phyloP scores from a whole-genome alignment of 129 eudicot species.

The Dittrichia graveolens region DNA sequence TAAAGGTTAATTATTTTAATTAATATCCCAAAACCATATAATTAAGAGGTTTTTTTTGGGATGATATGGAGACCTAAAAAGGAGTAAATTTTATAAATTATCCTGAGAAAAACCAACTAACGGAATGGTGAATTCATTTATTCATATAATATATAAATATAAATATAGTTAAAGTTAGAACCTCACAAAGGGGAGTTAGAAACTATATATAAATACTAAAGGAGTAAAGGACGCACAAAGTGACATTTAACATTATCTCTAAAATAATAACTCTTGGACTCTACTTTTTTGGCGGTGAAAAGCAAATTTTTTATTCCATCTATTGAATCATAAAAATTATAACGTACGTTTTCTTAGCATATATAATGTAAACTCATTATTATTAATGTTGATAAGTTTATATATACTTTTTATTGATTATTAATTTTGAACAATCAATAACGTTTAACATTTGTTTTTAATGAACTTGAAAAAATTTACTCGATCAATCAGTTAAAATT shows the following conservation, averaged over 20 bases:
- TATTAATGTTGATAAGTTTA: too few relatives aligned
- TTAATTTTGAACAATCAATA: neutral
- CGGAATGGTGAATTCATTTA: slow-evolving; percentile 26
- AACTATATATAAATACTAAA: neutral
- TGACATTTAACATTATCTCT: slow-evolving; percentile 38
- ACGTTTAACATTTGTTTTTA: neutral
- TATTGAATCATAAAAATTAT: neutral
- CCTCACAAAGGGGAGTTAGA: slow-evolving; percentile 24
- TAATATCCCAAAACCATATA: slow-evolving; percentile 20
- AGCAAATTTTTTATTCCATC: slow-evolving; percentile 24
- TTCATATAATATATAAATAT: too few relatives aligned
- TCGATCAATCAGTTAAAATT: too few relatives aligned
- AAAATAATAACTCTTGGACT: slow-evolving; percentile 31
- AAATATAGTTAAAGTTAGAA: slow-evolving; percentile 29
- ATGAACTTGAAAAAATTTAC: neutral
- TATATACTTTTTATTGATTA: neutral
- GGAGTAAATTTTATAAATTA: slow-evolving; percentile 32
- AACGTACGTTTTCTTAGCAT: neutral
- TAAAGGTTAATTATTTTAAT: slow-evolving; percentile 3
- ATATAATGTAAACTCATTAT: neutral
- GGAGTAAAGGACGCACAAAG: slow-evolving; percentile 18
- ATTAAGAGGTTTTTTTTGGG: slow-evolving; percentile 12
- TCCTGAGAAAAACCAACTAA: slow-evolving; percentile 30
- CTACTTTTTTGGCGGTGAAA: slow-evolving; percentile 32
- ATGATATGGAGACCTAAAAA: slow-evolving; percentile 30